These are phyloP conservation scores for Pleurotus giganteus DNA, from an alignment of 768 basidiomycete genomes.

Conservation along the genomic window DNA sequence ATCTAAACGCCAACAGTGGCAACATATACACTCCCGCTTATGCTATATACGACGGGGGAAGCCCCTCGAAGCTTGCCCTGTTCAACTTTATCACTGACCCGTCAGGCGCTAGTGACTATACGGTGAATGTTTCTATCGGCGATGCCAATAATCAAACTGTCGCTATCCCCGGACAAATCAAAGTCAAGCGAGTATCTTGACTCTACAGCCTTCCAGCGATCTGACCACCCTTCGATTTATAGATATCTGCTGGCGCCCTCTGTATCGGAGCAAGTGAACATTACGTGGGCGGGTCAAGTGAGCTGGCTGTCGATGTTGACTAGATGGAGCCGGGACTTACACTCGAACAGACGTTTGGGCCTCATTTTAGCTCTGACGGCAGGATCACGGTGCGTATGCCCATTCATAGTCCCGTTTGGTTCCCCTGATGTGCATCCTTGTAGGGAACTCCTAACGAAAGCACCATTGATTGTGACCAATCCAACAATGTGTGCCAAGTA, in stretches of 20 bases:
- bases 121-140: slow-evolving; percentile 44
- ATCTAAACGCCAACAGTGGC: slow-evolving; percentile 49
- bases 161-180: slow-evolving; percentile 41
- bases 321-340: background rate
- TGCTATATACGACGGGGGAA: slow-evolving; percentile 71
- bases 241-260: slow-evolving; percentile 58
- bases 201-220: background rate
- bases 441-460: slow-evolving; percentile 47
- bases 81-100: slow-evolving; percentile 72
- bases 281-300: slow-evolving; percentile 71
- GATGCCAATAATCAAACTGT: slow-evolving; percentile 34
- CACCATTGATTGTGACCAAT: slow-evolving; percentile 54
- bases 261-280: slow-evolving; percentile 59
- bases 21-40: slow-evolving; percentile 63
- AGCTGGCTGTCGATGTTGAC: slow-evolving; percentile 1
- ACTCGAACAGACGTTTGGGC: slow-evolving; percentile 2
- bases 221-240: slow-evolving; percentile 10
- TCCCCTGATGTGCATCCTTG: slow-evolving; percentile 48
- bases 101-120: slow-evolving; percentile 51
- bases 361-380: background rate
- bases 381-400: background rate
- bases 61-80: slow-evolving; percentile 57
- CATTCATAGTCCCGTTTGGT: background rate
- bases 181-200: slow-evolving; percentile 47
- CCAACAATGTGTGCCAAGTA: slow-evolving; percentile 50